A percentile compares a stretch with the other conserved stretches of the same genome.
Conservation (phyloP, 1,284 basidiomycete genomes). For the Boletellus deceptivus region DNA sequence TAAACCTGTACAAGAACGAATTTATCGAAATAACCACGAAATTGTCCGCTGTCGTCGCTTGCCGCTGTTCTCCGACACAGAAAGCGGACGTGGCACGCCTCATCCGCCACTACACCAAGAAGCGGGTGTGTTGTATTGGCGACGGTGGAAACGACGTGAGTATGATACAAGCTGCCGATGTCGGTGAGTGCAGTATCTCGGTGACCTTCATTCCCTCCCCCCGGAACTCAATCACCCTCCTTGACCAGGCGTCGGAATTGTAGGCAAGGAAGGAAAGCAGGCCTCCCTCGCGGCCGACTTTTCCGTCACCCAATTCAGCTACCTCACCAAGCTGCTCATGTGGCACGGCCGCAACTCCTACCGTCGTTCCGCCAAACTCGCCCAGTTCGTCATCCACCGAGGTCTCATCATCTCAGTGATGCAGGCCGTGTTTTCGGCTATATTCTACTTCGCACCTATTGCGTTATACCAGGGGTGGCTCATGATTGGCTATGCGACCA, state of each 20-base stretch:
- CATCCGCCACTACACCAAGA: slow-evolving; percentile 87
- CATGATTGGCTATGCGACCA: slow-evolving; percentile 96
- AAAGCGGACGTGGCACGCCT: slow-evolving; percentile 96
- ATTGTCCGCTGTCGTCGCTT: slow-evolving; percentile 94
- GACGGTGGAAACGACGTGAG: slow-evolving; percentile 95
- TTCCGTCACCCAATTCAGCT: slow-evolving; percentile 94
- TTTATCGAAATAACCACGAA: slow-evolving; percentile 97
- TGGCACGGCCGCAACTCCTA: slow-evolving; percentile 99
- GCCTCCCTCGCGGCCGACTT: slow-evolving; percentile 98
- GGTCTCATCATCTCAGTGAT: slow-evolving; percentile 98
- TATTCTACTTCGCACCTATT: slow-evolving; percentile 99
- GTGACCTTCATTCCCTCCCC: neutral
- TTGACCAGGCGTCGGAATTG: slow-evolving; percentile 85
- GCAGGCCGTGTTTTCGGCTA: slow-evolving; percentile 94
- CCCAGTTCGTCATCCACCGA: slow-evolving; percentile 98
- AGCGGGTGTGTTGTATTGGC: slow-evolving; percentile 96
- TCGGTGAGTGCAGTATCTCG: slow-evolving; percentile 57
- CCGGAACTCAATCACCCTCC: neutral
- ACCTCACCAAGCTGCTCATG: slow-evolving; percentile 91
- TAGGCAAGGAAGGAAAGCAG: slow-evolving; percentile 98
- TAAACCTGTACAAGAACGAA: slow-evolving; percentile 87
- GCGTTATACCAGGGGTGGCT: slow-evolving; percentile 98
- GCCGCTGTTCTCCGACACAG: slow-evolving; percentile 97
- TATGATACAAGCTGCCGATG: slow-evolving; percentile 95
- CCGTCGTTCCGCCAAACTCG: slow-evolving; percentile 94